Evolutionary conservation across 2,329 filamentous ascomycete species (phyloP).

Genomic region (Phoma herbarum): DNA sequence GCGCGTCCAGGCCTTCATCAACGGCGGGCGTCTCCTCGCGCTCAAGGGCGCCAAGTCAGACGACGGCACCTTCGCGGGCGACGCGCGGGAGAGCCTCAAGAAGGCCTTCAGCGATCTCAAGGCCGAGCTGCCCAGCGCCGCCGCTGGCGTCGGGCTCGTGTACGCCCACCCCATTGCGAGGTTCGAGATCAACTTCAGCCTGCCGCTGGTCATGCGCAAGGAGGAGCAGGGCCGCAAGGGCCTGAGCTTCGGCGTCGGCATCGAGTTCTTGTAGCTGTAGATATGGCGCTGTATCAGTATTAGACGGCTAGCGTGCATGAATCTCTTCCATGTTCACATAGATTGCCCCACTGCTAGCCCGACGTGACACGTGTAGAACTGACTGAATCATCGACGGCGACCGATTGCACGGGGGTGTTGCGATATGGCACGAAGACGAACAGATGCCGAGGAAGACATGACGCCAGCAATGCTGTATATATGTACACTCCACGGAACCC

Average conservation of each 20-base stretch:
- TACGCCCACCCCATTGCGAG: conserved; percentile 93
- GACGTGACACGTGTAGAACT: too few relatives aligned
- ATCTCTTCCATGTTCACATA: too few relatives aligned
- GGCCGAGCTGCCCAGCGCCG: conserved; percentile 81
- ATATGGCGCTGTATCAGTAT: conserved; percentile 20
- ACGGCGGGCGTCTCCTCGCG: conserved; percentile 84
- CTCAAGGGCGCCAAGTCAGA: conserved; percentile 63
- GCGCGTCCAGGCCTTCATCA: conserved; percentile 88
- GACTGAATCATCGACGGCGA: too few relatives aligned
- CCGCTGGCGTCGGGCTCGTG: conserved; percentile 88
- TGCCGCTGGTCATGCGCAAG: conserved; percentile 81
- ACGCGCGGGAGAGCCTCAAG: conserved; percentile 51
- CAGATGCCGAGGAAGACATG: too few relatives aligned
- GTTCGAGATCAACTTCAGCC: conserved; percentile 94
- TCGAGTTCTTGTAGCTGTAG: conserved; percentile 81
- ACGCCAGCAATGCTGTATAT: too few relatives aligned
- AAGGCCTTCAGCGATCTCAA: conserved; percentile 65
- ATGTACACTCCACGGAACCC: too few relatives aligned
- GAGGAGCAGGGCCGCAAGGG: conserved; percentile 92
- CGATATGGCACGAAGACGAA: too few relatives aligned
- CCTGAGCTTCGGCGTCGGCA: conserved; percentile 92
- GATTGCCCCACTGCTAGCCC: too few relatives aligned
- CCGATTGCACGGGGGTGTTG: too few relatives aligned
- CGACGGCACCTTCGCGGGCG: conserved; percentile 54
- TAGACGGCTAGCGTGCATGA: conserved; percentile 12